phyloP scores from a whole-genome alignment of 1,139 yeast genomes.

The Yamadazyma diospyri region DNA sequence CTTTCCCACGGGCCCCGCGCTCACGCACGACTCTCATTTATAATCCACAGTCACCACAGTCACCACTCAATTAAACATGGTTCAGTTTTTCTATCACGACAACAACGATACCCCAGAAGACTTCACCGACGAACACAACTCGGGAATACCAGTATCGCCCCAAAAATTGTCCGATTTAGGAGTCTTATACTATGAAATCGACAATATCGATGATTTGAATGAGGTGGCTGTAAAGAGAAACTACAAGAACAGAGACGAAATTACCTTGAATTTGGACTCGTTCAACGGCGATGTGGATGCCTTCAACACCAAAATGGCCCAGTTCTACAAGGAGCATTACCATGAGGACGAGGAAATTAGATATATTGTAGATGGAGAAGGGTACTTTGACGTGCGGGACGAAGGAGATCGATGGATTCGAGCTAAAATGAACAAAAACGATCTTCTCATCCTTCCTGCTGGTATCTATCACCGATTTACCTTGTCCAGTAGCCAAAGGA shows the following conservation, averaged over 20 bases:
- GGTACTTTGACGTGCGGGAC: constrained; percentile 86
- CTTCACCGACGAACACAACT: constrained; percentile 72
- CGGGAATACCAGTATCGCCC: constrained; percentile 54
- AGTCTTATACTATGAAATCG: constrained; percentile 60
- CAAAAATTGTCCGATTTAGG: constrained; percentile 59
- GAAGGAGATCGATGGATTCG: constrained; percentile 75
- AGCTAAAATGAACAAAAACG: constrained; percentile 58
- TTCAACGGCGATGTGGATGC: constrained; percentile 62
- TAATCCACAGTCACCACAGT: too few species aligned
- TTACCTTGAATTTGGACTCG: constrained; percentile 56
- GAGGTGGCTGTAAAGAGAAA: constrained; percentile 62
- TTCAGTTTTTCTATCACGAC: constrained; percentile 71
- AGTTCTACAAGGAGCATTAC: constrained; percentile 80
- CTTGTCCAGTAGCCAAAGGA: constrained; percentile 51
- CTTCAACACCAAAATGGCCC: constrained; percentile 61
- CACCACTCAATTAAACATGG: constrained; percentile 24
- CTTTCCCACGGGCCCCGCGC: too few species aligned
- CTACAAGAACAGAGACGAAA: constrained; percentile 78
- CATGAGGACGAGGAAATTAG: constrained; percentile 98
- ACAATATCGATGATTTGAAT: constrained; percentile 57
- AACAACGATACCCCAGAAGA: constrained; percentile 51
- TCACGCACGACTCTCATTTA: too few species aligned
- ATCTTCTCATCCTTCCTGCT: constrained; percentile 76
- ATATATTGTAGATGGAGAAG: constrained; percentile 84
- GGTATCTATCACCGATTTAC: constrained; percentile 95